Evolutionary conservation across 164 flowering plant genomes (phyloP).

Genomic region (Magnolia officinalis): DNA sequence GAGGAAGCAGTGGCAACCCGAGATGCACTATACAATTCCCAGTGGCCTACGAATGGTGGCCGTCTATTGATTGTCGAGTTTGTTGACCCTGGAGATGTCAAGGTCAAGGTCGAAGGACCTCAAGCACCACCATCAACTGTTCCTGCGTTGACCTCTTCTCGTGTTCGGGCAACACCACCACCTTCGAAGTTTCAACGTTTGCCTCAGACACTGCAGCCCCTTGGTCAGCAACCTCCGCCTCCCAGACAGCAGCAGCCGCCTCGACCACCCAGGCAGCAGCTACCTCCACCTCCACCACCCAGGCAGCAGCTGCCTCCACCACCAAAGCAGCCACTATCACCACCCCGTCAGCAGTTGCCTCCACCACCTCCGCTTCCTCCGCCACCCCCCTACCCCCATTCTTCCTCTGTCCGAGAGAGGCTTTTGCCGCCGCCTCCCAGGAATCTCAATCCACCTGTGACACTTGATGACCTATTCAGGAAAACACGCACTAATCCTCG

Average conservation of each 20-base stretch:
- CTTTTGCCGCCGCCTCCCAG: constrained; percentile 7
- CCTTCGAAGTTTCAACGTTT: too few species aligned
- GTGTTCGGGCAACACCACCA: too few species aligned
- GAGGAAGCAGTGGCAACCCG: constrained; percentile 11
- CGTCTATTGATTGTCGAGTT: constrained; percentile 9
- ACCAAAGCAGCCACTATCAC: constrained; percentile 1
- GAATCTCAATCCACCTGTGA: background rate
- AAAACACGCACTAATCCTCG: background rate
- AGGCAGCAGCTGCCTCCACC: constrained; percentile 7
- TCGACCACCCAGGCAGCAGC: background rate
- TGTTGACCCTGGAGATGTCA: constrained; percentile 15
- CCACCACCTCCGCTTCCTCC: background rate
- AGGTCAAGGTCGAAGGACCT: constrained; percentile 2
- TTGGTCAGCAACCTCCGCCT: too few species aligned
- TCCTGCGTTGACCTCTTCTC: too few species aligned
- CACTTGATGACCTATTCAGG: constrained; percentile 8
- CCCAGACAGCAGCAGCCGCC: background rate
- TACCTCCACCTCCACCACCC: background rate
- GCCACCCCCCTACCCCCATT: background rate
- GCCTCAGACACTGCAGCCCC: too few species aligned
- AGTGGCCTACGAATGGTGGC: constrained; percentile 16
- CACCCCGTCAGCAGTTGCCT: background rate
- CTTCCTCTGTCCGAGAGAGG: background rate
- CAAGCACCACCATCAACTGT: background rate
- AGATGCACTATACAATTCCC: constrained; percentile 13